Percentiles rank a stretch among this genome's conserved stretches.
phyloP scores from a whole-genome alignment of 1,139 yeast species.

The Nakaseomyces nivariensis region DNA sequence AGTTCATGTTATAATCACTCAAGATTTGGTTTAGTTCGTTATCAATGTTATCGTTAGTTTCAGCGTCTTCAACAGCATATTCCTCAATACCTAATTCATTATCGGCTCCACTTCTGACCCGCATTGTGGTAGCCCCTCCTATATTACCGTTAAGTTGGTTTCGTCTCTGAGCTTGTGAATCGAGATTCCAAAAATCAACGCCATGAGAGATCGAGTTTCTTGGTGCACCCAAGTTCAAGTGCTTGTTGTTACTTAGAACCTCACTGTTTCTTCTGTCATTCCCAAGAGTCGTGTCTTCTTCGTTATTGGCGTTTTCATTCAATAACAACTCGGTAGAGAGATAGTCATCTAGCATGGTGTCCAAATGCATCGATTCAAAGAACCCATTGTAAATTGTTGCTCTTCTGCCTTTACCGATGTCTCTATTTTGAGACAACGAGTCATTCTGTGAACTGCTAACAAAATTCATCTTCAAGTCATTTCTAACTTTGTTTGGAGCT shows the following conservation, averaged over 20 bases:
- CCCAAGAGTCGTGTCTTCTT: neutral
- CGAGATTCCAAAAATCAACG: constrained; percentile 24
- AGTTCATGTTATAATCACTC: constrained; percentile 24
- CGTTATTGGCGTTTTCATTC: constrained; percentile 3
- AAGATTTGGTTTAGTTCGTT: constrained; percentile 20
- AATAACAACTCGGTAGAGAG: constrained; percentile 11
- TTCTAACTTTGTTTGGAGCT: neutral
- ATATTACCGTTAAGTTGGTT: constrained; percentile 1
- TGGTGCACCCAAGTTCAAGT: constrained; percentile 5
- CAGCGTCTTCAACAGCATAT: neutral
- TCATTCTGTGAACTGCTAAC: neutral
- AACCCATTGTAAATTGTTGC: constrained; percentile 1
- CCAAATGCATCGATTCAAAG: constrained; percentile 7
- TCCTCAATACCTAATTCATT: constrained; percentile 4
- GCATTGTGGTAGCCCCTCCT: constrained; percentile 1
- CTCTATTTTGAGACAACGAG: neutral
- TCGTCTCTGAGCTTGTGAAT: constrained; percentile 1
- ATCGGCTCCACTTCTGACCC: neutral
- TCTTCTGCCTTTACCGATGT: neutral
- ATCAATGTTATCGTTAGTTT: constrained; percentile 10
- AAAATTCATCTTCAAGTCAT: constrained; percentile 1
- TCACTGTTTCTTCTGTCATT: constrained; percentile 20
- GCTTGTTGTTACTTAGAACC: constrained; percentile 8
- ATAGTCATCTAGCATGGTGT: constrained; percentile 14
- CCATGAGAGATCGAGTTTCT: constrained; percentile 26